Base-by-base conservation (phyloP, 2,329 filamentous ascomycete species). In the Niveomyces coronatus region DNA sequence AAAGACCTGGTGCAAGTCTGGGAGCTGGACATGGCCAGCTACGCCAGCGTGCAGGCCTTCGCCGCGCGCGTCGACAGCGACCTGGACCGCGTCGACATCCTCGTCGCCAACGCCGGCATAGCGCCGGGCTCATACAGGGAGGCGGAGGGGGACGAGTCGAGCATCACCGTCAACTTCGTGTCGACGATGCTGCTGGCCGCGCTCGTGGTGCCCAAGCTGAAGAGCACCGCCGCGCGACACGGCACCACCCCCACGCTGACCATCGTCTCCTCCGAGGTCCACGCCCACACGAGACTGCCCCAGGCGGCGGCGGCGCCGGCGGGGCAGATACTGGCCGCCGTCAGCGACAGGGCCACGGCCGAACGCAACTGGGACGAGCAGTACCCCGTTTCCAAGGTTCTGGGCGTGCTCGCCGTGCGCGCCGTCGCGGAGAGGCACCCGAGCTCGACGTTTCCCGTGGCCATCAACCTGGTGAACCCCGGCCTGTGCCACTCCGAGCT, bases 131-230 rank as follows among this genome's bases (percentile, higher is more conserved):
- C 52, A 0, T 68, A 56, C 37, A 31, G 46, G 2, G 20, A 52
- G 0, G 54, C 53, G 4, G 68, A 72, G 38, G 64, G 57, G 0
- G 56, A 68, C 27, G 73, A 78, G 52, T 50, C 45, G 13, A 64
- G 53, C 0, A 53, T 77, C 27, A 69, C 65, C 0, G 62, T 70
- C 37, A 78, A 78, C 40, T 67, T 73, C 9, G 55, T 77, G 39
- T 61, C 57, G 10, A 73, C 68, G 0, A 62, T 75, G 28, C 48
- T 77, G 2, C 54, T 78, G 0, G 65, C 59, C 0, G 44, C 68
- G 0, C 53, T 73, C 0, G 29, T 76, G 3, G 41, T 77, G 15
- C 73, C 72, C 0, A 70, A 65, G 46, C 55, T 78, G 4, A 62
- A 62, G 35, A 55, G 61, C 18, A 66, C 58, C 13, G 56, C 54